These are phyloP conservation scores for Chytriomyces sp. DNA, from an alignment of 192 early-diverging fungal genomes.

Conservation along the genomic window DNA sequence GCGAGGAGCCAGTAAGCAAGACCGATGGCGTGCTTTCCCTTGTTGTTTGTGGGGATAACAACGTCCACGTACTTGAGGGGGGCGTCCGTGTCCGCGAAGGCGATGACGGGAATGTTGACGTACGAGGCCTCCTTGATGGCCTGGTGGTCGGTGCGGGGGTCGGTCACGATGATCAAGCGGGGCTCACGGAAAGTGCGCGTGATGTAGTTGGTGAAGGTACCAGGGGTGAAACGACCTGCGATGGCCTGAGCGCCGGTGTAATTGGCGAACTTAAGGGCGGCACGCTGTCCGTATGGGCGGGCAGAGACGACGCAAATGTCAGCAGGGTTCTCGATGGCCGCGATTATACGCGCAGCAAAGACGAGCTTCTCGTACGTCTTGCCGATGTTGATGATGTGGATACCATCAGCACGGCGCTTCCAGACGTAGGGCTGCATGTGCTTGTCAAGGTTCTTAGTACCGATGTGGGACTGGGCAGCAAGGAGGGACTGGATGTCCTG, in stretches of 20 bases:
- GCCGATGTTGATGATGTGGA: conserved; percentile 98
- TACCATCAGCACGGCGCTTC: conserved; percentile 96
- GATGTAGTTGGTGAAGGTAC: conserved; percentile 99
- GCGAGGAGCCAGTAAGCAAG: conserved; percentile 97
- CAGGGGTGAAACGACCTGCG: conserved; percentile 99
- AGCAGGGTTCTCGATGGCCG: conserved; percentile 97
- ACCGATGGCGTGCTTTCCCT: conserved; percentile 98
- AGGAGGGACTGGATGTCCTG: conserved; percentile 94
- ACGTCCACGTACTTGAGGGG: conserved; percentile 93
- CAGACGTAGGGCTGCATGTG: conserved; percentile 95
- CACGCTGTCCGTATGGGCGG: conserved; percentile 97
- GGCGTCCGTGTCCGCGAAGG: conserved; percentile 97
- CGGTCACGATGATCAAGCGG: conserved; percentile 95
- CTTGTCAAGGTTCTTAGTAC: conserved; percentile 95
- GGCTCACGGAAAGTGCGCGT: conserved; percentile 99
- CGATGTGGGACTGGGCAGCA: conserved; percentile 96
- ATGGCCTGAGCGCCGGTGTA: conserved; percentile 99
- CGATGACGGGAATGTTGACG: conserved; percentile 99
- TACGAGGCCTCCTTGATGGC: conserved; percentile 99
- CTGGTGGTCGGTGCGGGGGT: conserved; percentile 98
- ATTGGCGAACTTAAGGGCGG: conserved; percentile 96
- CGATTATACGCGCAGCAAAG: conserved; percentile 97
- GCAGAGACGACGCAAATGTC: conserved; percentile 98
- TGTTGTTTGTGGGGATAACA: conserved; percentile 99
- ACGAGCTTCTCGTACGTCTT: conserved; percentile 99